phyloP scores from a whole-genome alignment of 805 yeast genomes.

The Pichia cephalocereana region DNA sequence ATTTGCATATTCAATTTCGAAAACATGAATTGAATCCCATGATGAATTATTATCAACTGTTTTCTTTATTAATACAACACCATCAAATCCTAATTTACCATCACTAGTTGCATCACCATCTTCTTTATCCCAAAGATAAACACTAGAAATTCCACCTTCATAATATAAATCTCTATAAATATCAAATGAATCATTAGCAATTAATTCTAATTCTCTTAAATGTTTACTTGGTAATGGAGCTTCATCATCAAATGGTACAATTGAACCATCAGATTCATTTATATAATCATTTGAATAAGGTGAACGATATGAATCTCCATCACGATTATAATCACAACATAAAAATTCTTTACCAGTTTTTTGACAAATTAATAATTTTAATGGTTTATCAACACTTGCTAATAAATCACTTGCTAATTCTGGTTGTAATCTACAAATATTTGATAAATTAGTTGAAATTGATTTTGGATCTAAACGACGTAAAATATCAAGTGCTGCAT shows the following conservation, averaged over 20 bases:
- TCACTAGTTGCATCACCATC: conserved; percentile 37
- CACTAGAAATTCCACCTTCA: conserved; percentile 88
- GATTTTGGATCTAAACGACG: conserved; percentile 67
- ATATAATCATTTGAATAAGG: conserved; percentile 82
- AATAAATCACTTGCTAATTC: conserved; percentile 80
- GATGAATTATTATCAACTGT: conserved; percentile 39
- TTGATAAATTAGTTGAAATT: conserved; percentile 34
- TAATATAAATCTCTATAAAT: conserved; percentile 88
- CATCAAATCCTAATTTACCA: conserved; percentile 70
- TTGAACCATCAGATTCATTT: conserved; percentile 28
- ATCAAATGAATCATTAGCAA: conserved; percentile 86
- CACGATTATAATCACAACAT: conserved; percentile 91
- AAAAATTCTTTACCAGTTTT: conserved; percentile 58
- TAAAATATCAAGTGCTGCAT: conserved; percentile 70
- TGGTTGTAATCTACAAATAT: conserved; percentile 47
- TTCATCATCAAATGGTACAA: conserved; percentile 37
- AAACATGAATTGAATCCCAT: conserved; percentile 94
- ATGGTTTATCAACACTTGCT: conserved; percentile 81
- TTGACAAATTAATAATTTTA: conserved; percentile 42
- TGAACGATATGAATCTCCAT: conserved; percentile 84
- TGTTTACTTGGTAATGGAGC: conserved; percentile 65
- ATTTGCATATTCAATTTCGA: conserved; percentile 52
- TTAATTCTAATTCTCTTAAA: conserved; percentile 65
- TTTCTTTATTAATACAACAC: conserved; percentile 82
- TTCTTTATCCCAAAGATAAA: conserved; percentile 83